These are phyloP conservation scores for Loxodes magnus DNA, from an alignment of 73 alveolate genomes.

Conservation along the genomic window DNA sequence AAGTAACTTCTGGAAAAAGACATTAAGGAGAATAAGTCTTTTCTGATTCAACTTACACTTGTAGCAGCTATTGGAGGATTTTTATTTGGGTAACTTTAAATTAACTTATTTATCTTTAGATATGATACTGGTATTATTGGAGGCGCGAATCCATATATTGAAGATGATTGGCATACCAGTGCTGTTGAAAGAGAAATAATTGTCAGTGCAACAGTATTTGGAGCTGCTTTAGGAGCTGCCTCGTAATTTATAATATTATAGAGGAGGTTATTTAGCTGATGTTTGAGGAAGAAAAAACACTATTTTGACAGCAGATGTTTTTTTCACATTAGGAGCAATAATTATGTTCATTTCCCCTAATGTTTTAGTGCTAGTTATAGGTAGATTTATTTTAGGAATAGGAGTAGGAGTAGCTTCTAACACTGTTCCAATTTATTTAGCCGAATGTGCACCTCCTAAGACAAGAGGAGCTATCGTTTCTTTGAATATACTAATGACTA, in stretches of 20 bases:
- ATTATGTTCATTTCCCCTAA: constrained; percentile 30
- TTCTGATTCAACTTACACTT: constrained; percentile 14
- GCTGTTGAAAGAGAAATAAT: constrained; percentile 16
- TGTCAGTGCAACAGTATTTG: constrained; percentile 22
- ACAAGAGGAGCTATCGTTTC: constrained; percentile 34
- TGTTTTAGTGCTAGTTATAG: constrained; percentile 19
- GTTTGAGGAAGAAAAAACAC: constrained; percentile 32
- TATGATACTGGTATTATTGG: constrained; percentile 53
- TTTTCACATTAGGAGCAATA: constrained; percentile 34
- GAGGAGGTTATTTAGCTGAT: constrained; percentile 38
- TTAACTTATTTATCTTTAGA: constrained; percentile 15
- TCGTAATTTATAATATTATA: too few relatives aligned
- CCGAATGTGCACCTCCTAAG: constrained; percentile 28
- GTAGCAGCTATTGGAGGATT: constrained; percentile 34
- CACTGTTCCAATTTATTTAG: constrained; percentile 41
- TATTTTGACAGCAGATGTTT: constrained; percentile 27
- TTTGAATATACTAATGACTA: constrained; percentile 14
- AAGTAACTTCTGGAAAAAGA: too few relatives aligned
- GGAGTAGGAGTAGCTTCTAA: constrained; percentile 47
- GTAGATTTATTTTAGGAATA: constrained; percentile 42
- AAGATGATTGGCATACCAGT: constrained; percentile 20
- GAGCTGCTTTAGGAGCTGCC: constrained; percentile 37
- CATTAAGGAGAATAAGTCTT: constrained; percentile 3
- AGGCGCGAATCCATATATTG: constrained; percentile 36
- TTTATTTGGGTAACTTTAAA: constrained; percentile 17